Conservation (phyloP, 306 rosid species). For the Styphnolobium japonicum region DNA sequence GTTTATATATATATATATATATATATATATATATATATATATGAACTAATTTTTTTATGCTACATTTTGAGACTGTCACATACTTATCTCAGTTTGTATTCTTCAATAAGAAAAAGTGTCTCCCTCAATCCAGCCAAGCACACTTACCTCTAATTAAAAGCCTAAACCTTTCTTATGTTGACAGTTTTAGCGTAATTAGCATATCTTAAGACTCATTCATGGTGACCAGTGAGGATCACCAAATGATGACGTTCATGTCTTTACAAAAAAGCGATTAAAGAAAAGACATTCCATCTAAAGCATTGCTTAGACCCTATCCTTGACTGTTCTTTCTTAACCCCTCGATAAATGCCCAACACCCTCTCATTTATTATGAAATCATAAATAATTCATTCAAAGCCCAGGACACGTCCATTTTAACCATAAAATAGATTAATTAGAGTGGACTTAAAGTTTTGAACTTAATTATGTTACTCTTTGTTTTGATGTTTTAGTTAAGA, state of each 20-base stretch:
- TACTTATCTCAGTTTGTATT: not conserved
- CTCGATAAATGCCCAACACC: constrained; percentile 70
- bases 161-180: not conserved
- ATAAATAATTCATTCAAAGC: not conserved
- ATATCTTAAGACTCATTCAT: constrained; percentile 10
- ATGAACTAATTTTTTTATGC: no score
- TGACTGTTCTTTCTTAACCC: constrained; percentile 66
- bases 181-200: not conserved
- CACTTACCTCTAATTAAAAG: constrained; percentile 12
- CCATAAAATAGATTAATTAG: not conserved
- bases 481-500: not conserved
- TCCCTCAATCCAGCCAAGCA: constrained; percentile 34
- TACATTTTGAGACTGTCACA: no score
- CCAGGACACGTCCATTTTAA: not conserved
- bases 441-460: not conserved
- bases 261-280: constrained; percentile 59
- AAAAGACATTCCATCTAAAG: constrained; percentile 58
- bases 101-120: constrained; percentile 28
- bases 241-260: constrained; percentile 36
- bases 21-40: no score
- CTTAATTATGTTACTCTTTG: not conserved
- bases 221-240: constrained; percentile 17
- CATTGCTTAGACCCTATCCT: constrained; percentile 58
- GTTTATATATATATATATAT: no score
- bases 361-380: constrained; percentile 31